Base-by-base conservation (phyloP, 2,329 filamentous ascomycete species). In the Lizonia empirigonia region DNA sequence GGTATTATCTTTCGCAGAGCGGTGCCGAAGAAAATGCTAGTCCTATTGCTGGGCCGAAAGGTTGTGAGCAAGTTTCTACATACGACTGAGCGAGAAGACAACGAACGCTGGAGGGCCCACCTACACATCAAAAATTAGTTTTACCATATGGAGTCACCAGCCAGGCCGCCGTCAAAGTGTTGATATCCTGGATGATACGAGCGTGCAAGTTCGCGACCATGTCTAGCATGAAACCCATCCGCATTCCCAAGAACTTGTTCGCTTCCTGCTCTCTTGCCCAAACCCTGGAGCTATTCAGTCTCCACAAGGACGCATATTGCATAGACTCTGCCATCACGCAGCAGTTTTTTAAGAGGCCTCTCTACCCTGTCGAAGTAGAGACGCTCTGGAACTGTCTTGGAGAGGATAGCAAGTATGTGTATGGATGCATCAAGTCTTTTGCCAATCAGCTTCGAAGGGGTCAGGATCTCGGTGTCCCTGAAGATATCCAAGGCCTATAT, bases 131-230 rank as follows among this genome's bases (percentile, higher is more conserved):
- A 19, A 36, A 46, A 10, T 30, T 68, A 9, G n/a, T 26, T 6
- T 13, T 69, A 2, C 63, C 63, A 3, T 18, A 22, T 2, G 48
- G 39, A 3, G 7, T 23, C 4, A 37, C 50, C 10, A 62, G 62
- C 30, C 48, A 53, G 7, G 32, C 53, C 2, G 56, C 60, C 1
- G 15, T 64, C 8, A 59, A 37, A 5, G 53, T 60, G 7, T 22
- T 69, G 6, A 15, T 65, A 5, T 32, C 58, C 2, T 69, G 65
- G 64, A 67, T 69, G 64, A 34, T 27, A 1, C 55, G 59, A 5
- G 65, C 64, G 2, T 68, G 64, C 35, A 41, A 42, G 2, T 23
- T 16, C 1, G 22, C 39, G 9, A 60, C 38, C 8, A 54, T 55
- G 53, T 20, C 20, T 3, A 27, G 16, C 6, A 62, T 62, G 52